Evolutionary conservation across 441 rosid species (phyloP).

Genomic region (Rhodomyrtus psidioides): DNA sequence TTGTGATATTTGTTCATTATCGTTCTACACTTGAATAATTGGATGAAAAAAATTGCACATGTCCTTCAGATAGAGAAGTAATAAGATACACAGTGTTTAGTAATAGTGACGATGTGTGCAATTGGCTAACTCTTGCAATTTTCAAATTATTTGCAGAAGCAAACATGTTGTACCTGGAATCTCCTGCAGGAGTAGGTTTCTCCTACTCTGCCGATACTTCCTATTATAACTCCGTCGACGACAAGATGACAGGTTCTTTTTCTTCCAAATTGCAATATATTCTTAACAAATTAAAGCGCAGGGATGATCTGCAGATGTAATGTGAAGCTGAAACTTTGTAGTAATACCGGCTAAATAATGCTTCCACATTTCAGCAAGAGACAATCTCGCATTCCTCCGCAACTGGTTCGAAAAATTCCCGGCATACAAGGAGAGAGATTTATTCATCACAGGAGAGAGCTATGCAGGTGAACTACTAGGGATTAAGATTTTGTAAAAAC

Average conservation of each 20-base stretch:
- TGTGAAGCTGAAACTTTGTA: neutral
- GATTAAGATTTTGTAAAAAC: neutral
- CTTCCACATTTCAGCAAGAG: neutral
- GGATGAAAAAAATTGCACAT: no score
- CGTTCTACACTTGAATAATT: no score
- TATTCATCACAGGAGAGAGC: constrained; percentile 4
- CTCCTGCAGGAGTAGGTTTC: constrained; percentile 57
- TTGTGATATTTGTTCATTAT: no score
- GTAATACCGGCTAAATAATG: neutral
- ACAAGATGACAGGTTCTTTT: constrained; percentile 31
- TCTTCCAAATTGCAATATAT: neutral
- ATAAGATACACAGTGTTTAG: no score
- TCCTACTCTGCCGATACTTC: constrained; percentile 36
- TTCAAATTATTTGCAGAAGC: constrained; percentile 23
- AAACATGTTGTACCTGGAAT: constrained; percentile 46
- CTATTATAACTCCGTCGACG: constrained; percentile 21
- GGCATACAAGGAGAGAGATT: neutral
- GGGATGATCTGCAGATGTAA: neutral
- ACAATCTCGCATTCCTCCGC: neutral
- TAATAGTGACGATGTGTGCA: no score
- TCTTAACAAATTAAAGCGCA: neutral
- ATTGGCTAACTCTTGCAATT: neutral
- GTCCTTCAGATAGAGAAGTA: no score
- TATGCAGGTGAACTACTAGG: constrained; percentile 2
- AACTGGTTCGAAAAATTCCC: neutral